Percentiles rank a stretch among this genome's conserved stretches.
These are phyloP conservation scores for Ettlia oleoabundans DNA, from an alignment of 139 green algal species.

Conservation along the genomic window DNA sequence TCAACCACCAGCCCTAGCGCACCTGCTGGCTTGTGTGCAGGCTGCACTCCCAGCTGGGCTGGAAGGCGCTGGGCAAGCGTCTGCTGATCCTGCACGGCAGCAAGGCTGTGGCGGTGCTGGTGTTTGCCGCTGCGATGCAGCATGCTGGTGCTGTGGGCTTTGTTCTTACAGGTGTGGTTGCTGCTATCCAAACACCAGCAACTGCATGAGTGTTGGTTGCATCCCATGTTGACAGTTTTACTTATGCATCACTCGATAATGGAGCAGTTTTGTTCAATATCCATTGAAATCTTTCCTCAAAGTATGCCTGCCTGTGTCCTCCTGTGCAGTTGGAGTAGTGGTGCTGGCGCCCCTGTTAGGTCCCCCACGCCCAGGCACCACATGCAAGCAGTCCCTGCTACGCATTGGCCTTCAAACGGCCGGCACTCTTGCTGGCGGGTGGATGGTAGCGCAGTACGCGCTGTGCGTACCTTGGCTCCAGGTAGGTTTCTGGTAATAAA, in stretches of 20 bases:
- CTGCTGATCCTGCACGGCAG: conserved; percentile 47
- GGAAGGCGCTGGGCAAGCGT: conserved; percentile 36
- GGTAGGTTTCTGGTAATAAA: not conserved
- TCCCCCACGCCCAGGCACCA: conserved; percentile 4
- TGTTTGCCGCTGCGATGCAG: conserved; percentile 53
- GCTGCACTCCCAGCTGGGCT: conserved; percentile 27
- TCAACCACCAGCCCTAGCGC: too few relatives aligned
- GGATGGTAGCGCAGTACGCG: conserved; percentile 54
- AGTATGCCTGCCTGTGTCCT: not conserved
- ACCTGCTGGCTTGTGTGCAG: conserved; percentile 1
- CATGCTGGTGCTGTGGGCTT: conserved; percentile 44
- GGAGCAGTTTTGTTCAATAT: too few relatives aligned
- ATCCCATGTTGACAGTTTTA: too few relatives aligned
- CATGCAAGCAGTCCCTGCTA: not conserved
- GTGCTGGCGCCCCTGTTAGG: conserved; percentile 36
- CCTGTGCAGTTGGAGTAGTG: conserved; percentile 14
- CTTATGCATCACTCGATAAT: too few relatives aligned
- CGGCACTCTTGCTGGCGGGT: conserved; percentile 14
- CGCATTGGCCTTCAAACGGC: not conserved
- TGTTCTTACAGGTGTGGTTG: conserved; percentile 35
- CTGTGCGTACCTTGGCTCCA: conserved; percentile 23
- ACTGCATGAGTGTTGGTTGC: too few relatives aligned
- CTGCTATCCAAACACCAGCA: too few relatives aligned
- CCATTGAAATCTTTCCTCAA: not conserved
- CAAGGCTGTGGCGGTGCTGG: conserved; percentile 46